Evolutionary conservation across 2,329 filamentous ascomycete genomes (phyloP), one percentile per base, ranked within the genome.

Genomic region (Fusarium caatingaense): DNA sequence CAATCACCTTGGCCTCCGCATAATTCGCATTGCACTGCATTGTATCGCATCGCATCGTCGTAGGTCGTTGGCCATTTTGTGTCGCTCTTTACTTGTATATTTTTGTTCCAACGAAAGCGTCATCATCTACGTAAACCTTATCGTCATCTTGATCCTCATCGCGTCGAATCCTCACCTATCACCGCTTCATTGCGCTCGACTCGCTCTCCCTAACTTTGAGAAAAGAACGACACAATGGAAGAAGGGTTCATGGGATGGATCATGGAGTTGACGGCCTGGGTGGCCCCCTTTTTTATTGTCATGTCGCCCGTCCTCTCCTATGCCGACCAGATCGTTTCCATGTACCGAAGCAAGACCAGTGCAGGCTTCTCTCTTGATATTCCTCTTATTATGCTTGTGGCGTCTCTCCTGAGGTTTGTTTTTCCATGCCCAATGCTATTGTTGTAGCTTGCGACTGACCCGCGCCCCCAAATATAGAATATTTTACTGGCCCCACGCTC

Each of bases 281-380:
- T 88, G 66, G 88, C 89, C 77, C 89, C 89, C 23, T 78, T 89
- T 58, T 91, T 91, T 76, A 84, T 91, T 66, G 83, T 90, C 72
- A 71, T 88, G 71, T 91, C 89, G 72, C 89, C 89, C 20, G 82
- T 91, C 47, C 80, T 90, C 42, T 90, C 88, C 56, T 91, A 91
- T 78, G 85, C 85, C 74, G 89, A 91, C 80, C 89, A 91, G 81
- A 88, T 87, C 27, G 76, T 88, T 48, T 86, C 89, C 37, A 92
- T 92, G 86, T 85, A 90, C 74, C 83, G 86, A 73, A 84, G 81
- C 60, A 89, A 87, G 78, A 89, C 88, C 45, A 91, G 89, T 71
- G 88, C 87, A 16, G 89, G 89, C 60, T 92, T 92, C 80, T 92
- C 89, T 20, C 83, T 92, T 67, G 90, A 92, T 74, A 92, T 91